Conservation (phyloP, 2,329 filamentous ascomycete species). For the Paecilomyces formosus region DNA sequence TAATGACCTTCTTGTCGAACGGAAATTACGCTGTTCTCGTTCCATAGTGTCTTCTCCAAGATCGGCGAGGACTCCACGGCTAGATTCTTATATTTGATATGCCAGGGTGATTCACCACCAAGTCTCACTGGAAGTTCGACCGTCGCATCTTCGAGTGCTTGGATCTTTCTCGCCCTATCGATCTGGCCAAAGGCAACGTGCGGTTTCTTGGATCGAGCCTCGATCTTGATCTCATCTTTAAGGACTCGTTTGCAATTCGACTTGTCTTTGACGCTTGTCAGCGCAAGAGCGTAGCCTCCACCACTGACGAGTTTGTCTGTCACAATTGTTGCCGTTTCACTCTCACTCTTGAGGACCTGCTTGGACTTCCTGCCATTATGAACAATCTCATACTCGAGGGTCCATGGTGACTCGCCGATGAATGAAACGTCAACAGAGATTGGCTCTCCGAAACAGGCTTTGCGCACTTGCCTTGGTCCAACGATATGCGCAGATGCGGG, state of each 20-base stretch:
- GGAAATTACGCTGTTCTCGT: constrained; percentile 61
- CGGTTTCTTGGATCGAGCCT: constrained; percentile 80
- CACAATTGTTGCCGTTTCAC: constrained; percentile 59
- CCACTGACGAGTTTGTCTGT: constrained; percentile 70
- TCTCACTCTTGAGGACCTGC: constrained; percentile 57
- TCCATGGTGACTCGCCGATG: constrained; percentile 78
- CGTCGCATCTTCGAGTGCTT: constrained; percentile 67
- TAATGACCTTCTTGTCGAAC: constrained; percentile 67
- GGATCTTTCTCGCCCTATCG: constrained; percentile 68
- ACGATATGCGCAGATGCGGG: constrained; percentile 71
- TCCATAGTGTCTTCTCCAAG: constrained; percentile 42
- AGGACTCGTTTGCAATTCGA: constrained; percentile 80
- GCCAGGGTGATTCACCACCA: constrained; percentile 81
- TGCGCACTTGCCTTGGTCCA: constrained; percentile 46
- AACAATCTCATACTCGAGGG: constrained; percentile 83
- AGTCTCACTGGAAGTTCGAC: constrained; percentile 75
- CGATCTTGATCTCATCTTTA: constrained; percentile 76
- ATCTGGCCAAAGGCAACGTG: constrained; percentile 78
- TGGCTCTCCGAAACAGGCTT: constrained; percentile 75
- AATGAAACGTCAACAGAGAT: constrained; percentile 68
- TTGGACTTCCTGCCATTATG: constrained; percentile 79
- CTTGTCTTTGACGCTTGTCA: constrained; percentile 79
- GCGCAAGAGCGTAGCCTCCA: constrained; percentile 80
- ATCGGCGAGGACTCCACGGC: constrained; percentile 44
- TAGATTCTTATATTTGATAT: constrained; percentile 64